Evolutionary conservation across 2,329 filamentous ascomycete genomes (phyloP), one percentile per base, ranked within the genome.

Genomic region (Cordyceps javanica): DNA sequence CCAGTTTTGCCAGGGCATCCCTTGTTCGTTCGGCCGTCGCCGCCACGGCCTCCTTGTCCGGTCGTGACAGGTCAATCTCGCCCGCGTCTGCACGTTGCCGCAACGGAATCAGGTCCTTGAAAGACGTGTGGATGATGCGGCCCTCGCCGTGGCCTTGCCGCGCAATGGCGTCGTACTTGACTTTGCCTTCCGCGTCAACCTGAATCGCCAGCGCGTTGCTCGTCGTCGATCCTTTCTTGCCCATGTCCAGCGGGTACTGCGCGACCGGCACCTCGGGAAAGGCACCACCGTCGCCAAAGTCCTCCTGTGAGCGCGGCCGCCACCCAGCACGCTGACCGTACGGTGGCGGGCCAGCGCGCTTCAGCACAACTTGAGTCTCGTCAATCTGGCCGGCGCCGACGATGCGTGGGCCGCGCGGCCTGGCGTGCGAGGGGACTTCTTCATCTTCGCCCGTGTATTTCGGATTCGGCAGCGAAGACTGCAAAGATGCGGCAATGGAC

Each of bases 231-330:
- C 81, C 80, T 73, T 96, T 95, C 66, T 87, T 85, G 59, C 93
- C 93, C 91, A 97, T 97, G 60, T 96, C 90, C 52, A 96, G 82
- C 11, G 94, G 94, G 69, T 97, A 99, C 69, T 99, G 94, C 44
- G 93, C 94, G 54, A 97, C 86, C 14, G 90, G 87, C 28, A 97
- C 87, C 74, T 97, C 93, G 38, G 94, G 94, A 69, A 97, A 99
- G 54, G 93, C 91, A 66, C 94, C 94, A 62, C 94, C 94, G 78
- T 97, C 92, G 66, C 90, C 92, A 75, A 92, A 99, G 72, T 99
- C 94, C 69, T 97, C 92, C 62, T 89, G 84, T 41, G 82, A 82
- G 67, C 93, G 87, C 32, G 94, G 94, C 63, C 94, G 85, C 94
- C 94, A 99, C 82, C 89, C 90, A 70, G 84, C 75, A 67, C 94